These are phyloP conservation scores for Aureobasidium sp. DNA, from an alignment of 2,329 filamentous ascomycete species.

Conservation along the genomic window DNA sequence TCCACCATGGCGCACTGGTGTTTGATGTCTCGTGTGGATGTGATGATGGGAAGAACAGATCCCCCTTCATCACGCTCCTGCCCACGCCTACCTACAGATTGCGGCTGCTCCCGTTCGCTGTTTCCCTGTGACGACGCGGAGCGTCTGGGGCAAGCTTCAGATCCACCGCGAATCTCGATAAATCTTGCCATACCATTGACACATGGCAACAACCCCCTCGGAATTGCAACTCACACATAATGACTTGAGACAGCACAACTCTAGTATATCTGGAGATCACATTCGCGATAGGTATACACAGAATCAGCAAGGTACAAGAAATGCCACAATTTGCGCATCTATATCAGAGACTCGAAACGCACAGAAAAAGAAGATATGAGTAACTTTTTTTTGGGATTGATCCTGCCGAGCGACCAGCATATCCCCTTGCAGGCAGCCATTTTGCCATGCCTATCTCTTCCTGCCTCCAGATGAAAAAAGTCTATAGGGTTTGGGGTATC, in stretches of 20 bases:
- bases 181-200: background rate
- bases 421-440: constrained; percentile 13
- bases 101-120: background rate
- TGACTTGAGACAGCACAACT: background rate
- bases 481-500: constrained; percentile 15
- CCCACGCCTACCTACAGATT: background rate
- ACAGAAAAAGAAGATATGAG: background rate
- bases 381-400: constrained; percentile 15
- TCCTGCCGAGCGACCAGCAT: constrained; percentile 14
- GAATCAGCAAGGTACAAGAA: background rate
- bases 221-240: background rate
- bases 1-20: constrained; percentile 13
- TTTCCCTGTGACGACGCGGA: constrained; percentile 1
- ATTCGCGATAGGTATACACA: background rate
- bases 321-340: background rate
- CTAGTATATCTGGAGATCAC: background rate
- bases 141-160: constrained; percentile 4
- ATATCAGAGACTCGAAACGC: background rate
- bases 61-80: background rate
- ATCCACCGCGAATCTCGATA: background rate
- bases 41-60: background rate
- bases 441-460: constrained; percentile 12
- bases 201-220: background rate
- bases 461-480: constrained; percentile 15
- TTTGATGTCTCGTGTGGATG: background rate